Evolutionary conservation across 768 basidiomycete genomes (phyloP), one percentile per base, ranked within the genome.

Genomic region (Kwoniella dendrophila): DNA sequence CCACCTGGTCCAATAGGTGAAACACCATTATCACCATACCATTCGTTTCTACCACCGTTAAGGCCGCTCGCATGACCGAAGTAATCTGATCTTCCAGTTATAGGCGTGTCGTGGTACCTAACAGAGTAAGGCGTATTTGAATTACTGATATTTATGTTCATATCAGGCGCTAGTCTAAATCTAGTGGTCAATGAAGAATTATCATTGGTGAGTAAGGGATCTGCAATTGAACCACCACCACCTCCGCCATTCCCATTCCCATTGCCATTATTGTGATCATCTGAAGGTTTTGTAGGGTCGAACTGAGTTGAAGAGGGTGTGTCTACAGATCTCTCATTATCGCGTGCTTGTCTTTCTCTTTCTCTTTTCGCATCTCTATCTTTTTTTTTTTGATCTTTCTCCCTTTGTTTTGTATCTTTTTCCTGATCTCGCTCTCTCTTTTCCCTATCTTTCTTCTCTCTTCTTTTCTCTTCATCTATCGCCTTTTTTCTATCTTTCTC

Each of bases 401-500:
- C 24, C n/a, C n/a, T n/a, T 18, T n/a, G n/a, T n/a, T n/a, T n/a
- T n/a, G n/a, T n/a, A n/a, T n/a, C n/a, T 7, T 36, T 33, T 16
- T 36, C 32, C 45, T 24, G 36, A 38, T 55, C 59, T 36, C 47
- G 44, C 4, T 53, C 51, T 51, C 40, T 48, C 18, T 53, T 48
- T 27, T 16, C 27, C 41, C 50, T 14, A 11, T 52, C 10, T 14
- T 58, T 34, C 44, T 34, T 36, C n/a, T 33, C 36, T 47, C 27
- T 29, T 52, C 56, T 41, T 45, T 44, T 43, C 10, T 56, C 24
- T 32, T n/a, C 2, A 56, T 56, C 55, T 44, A 41, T 49, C 36
- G n/a, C 40, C 18, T 38, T 32, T 38, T 62, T 27, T 14, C 52
- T 50, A 59, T 50, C 57, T 40, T 32, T 38, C 7, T 10, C 56